Evolutionary conservation across 177 flowering plant species (phyloP).

Genomic region (Vitis hybrid): DNA sequence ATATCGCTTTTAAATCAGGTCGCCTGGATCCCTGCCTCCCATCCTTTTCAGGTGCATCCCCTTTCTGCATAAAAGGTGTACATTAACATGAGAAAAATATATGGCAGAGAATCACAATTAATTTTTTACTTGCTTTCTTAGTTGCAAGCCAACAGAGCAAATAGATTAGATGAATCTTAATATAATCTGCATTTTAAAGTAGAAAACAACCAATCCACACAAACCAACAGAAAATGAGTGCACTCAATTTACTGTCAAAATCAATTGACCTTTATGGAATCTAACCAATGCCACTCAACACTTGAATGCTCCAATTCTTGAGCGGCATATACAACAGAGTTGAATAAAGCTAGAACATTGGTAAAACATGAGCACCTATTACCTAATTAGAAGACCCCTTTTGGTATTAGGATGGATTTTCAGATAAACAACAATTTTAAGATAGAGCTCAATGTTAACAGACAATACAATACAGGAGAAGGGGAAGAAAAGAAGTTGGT

Average conservation of each 20-base stretch:
- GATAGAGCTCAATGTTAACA: no score
- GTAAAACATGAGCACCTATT: no score
- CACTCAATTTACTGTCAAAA: neutral
- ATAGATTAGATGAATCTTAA: neutral
- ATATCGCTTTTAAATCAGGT: constrained; percentile 82
- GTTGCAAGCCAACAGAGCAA: neutral
- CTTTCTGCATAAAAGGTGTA: constrained; percentile 28
- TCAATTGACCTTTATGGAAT: no score
- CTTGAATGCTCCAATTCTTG: no score
- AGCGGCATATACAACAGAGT: no score
- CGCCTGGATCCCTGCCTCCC: constrained; percentile 44
- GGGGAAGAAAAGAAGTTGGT: no score
- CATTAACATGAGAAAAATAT: neutral
- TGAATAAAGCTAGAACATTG: no score
- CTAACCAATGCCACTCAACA: no score
- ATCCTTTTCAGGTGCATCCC: constrained; percentile 19
- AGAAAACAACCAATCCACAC: neutral
- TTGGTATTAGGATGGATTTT: no score
- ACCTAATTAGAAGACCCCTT: no score
- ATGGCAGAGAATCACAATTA: neutral
- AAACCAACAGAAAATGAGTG: neutral
- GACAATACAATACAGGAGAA: no score
- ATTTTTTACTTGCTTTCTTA: neutral
- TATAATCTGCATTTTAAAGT: neutral
- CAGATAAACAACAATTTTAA: no score